Evolutionary conservation across 306 rosid genomes (phyloP).

Genomic region (Cucumis cinereus): DNA sequence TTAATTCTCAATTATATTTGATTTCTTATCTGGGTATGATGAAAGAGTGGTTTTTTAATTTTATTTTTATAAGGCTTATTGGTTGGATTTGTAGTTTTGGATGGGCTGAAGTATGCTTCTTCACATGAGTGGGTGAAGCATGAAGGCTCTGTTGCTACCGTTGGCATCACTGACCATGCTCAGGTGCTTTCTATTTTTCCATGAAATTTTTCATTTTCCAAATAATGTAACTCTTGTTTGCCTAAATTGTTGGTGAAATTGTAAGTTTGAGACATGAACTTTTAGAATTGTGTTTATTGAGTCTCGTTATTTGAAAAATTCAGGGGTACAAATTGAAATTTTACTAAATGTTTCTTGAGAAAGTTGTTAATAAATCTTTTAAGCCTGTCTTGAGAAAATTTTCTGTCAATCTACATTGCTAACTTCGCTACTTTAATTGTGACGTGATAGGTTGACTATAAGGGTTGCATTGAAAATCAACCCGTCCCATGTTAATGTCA

Average conservation of each 20-base stretch:
- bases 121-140: conserved; percentile 99
- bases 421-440: not conserved
- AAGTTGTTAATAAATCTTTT: not conserved
- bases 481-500: not conserved
- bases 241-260: not conserved
- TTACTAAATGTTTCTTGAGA: too few relatives aligned
- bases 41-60: not conserved
- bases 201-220: not conserved
- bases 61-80: not conserved
- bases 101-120: conserved; percentile 81
- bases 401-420: too few relatives aligned
- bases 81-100: conserved; percentile 49
- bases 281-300: not conserved
- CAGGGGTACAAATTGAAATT: too few relatives aligned
- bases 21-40: not conserved
- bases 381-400: not conserved
- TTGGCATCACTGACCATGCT: conserved; percentile 90
- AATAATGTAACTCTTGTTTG: not conserved
- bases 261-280: not conserved
- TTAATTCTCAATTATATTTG: not conserved
- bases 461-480: not conserved
- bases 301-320: not conserved
- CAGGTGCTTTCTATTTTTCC: conserved; percentile 37
- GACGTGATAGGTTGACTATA: not conserved
- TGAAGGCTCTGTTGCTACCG: conserved; percentile 74